Conservation (phyloP, 1,139 yeast species). For the Taphrina betulina region DNA sequence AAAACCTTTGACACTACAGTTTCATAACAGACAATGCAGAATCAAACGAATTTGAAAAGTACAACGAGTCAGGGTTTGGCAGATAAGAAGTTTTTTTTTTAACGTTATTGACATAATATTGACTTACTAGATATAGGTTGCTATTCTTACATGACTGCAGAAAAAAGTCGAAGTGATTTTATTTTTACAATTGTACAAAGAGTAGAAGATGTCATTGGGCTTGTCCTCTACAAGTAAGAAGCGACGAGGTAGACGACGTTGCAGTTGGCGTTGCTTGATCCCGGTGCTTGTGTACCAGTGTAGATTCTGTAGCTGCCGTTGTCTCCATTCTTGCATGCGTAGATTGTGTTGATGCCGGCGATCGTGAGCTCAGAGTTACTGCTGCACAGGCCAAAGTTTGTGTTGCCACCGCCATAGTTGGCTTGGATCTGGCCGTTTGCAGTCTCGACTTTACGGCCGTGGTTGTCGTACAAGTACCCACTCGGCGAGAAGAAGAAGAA, state of each 20-base stretch:
- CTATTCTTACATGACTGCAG: no score
- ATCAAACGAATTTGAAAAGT: no score
- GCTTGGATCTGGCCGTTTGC: conserved; percentile 31
- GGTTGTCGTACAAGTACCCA: conserved; percentile 29
- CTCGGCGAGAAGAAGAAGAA: conserved; percentile 26
- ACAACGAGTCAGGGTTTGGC: no score
- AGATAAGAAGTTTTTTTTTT: no score
- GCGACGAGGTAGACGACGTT: conserved; percentile 25
- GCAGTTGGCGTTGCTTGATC: conserved; percentile 23
- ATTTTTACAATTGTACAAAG: no score
- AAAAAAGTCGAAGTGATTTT: no score
- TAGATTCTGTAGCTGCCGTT: conserved; percentile 20
- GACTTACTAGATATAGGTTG: no score
- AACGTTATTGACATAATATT: no score
- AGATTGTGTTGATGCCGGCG: conserved; percentile 28
- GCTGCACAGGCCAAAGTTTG: conserved; percentile 16
- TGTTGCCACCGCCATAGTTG: conserved; percentile 32
- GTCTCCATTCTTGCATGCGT: conserved; percentile 19
- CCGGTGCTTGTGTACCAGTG: conserved; percentile 28
- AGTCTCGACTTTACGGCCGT: conserved; percentile 26
- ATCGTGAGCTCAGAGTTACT: conserved; percentile 7
- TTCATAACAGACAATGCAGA: no score
- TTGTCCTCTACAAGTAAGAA: conserved; percentile 5
- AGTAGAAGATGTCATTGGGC: no score
- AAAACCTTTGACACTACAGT: no score